Conservation (phyloP, 2,329 filamentous ascomycete genomes). For the Claviceps capensis region DNA sequence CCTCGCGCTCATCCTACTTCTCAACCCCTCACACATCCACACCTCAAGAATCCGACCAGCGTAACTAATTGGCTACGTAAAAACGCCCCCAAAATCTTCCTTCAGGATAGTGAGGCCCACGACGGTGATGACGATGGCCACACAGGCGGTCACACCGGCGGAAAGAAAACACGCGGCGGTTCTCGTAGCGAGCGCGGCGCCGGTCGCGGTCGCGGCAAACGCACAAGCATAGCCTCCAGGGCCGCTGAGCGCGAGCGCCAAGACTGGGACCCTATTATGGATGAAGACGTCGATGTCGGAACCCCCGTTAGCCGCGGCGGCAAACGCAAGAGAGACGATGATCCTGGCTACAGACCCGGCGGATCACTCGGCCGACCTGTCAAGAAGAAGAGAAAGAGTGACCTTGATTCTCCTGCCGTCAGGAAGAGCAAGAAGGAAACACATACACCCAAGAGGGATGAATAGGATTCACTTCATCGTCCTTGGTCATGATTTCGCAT, state of each 20-base stretch:
- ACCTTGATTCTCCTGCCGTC: constrained; percentile 23
- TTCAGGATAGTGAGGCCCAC: constrained; percentile 50
- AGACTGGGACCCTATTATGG: constrained; percentile 24
- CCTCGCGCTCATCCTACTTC: constrained; percentile 29
- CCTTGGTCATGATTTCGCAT: too few species aligned
- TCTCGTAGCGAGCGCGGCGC: constrained; percentile 18
- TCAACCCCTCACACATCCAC: constrained; percentile 24
- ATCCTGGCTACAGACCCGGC: constrained; percentile 45
- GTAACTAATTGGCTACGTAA: constrained; percentile 93
- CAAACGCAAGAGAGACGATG: constrained; percentile 46
- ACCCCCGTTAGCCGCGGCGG: constrained; percentile 19
- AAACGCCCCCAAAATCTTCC: constrained; percentile 70
- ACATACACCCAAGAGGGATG: constrained; percentile 8
- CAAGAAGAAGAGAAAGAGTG: constrained; percentile 48
- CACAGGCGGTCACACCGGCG: constrained; percentile 14
- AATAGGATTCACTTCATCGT: neutral
- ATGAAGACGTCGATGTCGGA: constrained; percentile 22
- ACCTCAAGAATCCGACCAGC: constrained; percentile 63
- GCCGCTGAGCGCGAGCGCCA: constrained; percentile 11
- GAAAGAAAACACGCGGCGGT: constrained; percentile 16
- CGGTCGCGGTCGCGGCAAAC: constrained; percentile 23
- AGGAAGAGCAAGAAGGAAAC: constrained; percentile 24
- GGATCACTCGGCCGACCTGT: constrained; percentile 37
- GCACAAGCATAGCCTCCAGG: constrained; percentile 13
- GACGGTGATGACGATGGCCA: constrained; percentile 27